Evolutionary conservation across 805 yeast genomes (phyloP).

Genomic region (Nakazawaea wickerhamii): DNA sequence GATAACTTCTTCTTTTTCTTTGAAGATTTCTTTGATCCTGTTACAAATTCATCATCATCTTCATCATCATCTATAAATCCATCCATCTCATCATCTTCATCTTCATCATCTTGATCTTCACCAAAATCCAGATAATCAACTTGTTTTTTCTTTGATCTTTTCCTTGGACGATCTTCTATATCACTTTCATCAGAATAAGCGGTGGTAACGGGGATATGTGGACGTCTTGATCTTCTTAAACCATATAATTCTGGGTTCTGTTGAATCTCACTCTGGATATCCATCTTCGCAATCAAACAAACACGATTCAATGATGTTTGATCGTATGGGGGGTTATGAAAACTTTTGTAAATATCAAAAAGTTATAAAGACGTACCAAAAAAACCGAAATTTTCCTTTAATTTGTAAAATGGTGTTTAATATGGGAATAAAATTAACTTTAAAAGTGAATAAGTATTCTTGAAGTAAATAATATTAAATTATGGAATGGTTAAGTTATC

Average conservation of each 20-base stretch:
- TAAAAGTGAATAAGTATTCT: too few relatives aligned
- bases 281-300: too few relatives aligned
- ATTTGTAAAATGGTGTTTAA: too few relatives aligned
- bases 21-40: slow-evolving; percentile 15
- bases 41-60: slow-evolving; percentile 27
- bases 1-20: slow-evolving; percentile 19
- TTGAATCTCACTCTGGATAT: slow-evolving; percentile 48
- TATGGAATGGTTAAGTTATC: too few relatives aligned
- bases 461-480: too few relatives aligned
- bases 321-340: too few relatives aligned
- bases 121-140: slow-evolving; percentile 21
- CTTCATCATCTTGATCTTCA: slow-evolving; percentile 26
- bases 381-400: too few relatives aligned
- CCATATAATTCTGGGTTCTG: slow-evolving; percentile 82
- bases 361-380: too few relatives aligned
- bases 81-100: slow-evolving; percentile 18
- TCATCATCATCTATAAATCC: slow-evolving; percentile 20
- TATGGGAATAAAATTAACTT: too few relatives aligned
- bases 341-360: too few relatives aligned
- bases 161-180: slow-evolving; percentile 21
- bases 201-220: slow-evolving; percentile 34
- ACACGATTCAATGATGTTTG: too few relatives aligned
- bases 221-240: slow-evolving; percentile 68
- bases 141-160: slow-evolving; percentile 15
- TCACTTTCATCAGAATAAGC: slow-evolving; percentile 31